Evolutionary conservation across 208 protist genomes (phyloP), one percentile per base, ranked within the genome.

Genomic region (Wallacemonas sp.): DNA sequence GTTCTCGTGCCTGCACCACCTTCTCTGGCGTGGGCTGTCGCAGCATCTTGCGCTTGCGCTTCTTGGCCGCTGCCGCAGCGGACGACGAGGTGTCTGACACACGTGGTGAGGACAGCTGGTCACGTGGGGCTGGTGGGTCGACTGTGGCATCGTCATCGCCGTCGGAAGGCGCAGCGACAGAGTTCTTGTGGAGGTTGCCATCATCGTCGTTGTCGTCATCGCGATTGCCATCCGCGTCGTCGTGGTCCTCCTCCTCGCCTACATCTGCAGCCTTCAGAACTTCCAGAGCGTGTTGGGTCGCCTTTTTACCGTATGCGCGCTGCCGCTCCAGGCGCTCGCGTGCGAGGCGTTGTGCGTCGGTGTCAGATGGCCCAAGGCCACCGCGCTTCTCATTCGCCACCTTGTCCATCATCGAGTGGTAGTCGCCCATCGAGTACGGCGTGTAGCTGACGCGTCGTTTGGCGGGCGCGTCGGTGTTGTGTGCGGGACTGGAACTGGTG

Each of bases 301-400:
- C 87, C n/a, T 66, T 46, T 8, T 48, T 46, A 11, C 78, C 85
- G 76, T 96, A 96, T 54, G 74, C 74, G 17, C 61, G 49, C 39
- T 87, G 72, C 14, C 85, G 72, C 65, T 70, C 65, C 54, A 81
- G 76, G 23, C 75, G 72, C 56, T 76, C 75, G 2, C 64, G 69
- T 1, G 87, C 87, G 19, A 65, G 63, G 1, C 87, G 85, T 66
- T 92, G 87, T 47, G 68, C 87, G 52, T 96, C 90, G 14, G 83
- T 94, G 76, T 96, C 90, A 32, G 70, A 78, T 1, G 83, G 84
- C 0, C 87, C 90, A 19, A 93, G 61, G 0, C 87, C 81, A 2
- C 46, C 82, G 1, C 33, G 48, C 47, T 82, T 78, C 3, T 65
- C 43, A 26, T 70, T 41, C 26, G 78, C 72, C 11, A 85, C 70